Evolutionary conservation across 768 basidiomycete species (phyloP).

Genomic region (Tulasnella sp.): DNA sequence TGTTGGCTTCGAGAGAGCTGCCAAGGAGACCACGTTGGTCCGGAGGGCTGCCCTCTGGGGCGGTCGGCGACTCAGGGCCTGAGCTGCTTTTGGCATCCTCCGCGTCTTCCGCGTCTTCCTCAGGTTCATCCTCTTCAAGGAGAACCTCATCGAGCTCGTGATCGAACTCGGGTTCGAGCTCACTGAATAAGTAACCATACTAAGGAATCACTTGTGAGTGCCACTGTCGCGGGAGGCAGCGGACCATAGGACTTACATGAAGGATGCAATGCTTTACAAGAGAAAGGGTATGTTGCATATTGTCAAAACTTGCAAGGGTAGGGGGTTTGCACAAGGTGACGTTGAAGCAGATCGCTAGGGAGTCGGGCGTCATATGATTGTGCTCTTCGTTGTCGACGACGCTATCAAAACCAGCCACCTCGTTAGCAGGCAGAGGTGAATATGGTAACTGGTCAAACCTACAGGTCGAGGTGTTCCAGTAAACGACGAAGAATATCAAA

Average conservation of each 20-base stretch:
- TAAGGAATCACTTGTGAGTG: neutral
- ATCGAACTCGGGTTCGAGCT: constrained; percentile 26
- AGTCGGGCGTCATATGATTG: constrained; percentile 88
- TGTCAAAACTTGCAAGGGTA: constrained; percentile 75
- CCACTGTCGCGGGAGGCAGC: neutral
- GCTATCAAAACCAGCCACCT: constrained; percentile 45
- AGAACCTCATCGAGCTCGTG: neutral
- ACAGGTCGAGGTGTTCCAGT: constrained; percentile 77
- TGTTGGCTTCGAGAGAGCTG: constrained; percentile 9
- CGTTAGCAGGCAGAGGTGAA: neutral
- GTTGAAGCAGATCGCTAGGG: constrained; percentile 83
- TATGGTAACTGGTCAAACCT: constrained; percentile 46
- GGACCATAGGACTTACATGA: constrained; percentile 58
- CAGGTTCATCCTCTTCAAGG: constrained; percentile 16
- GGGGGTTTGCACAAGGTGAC: constrained; percentile 80
- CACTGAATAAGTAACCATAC: constrained; percentile 33
- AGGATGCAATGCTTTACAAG: constrained; percentile 76
- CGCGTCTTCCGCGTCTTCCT: neutral
- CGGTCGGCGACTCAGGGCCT: neutral
- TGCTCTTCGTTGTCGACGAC: constrained; percentile 88
- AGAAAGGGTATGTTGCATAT: constrained; percentile 77
- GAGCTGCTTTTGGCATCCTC: neutral
- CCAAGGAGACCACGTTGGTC: constrained; percentile 8
- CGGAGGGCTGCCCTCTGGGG: neutral
- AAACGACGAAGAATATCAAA: constrained; percentile 80